These are phyloP conservation scores for Meredithiella fracta DNA, from an alignment of 2,329 filamentous ascomycete genomes.

Conservation along the genomic window DNA sequence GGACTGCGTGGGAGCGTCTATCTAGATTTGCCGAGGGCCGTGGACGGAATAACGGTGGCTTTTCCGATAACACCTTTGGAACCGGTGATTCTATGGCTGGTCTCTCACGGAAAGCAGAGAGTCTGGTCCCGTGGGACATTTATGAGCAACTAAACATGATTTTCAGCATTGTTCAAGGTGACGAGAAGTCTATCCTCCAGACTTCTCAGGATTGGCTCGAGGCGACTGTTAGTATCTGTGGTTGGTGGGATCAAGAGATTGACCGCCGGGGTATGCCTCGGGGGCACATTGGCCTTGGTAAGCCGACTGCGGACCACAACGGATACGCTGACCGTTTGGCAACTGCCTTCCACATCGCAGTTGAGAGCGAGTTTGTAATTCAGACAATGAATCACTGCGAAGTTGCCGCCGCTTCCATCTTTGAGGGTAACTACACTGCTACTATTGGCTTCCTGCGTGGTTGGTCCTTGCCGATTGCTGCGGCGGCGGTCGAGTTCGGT, in stretches of 20 bases:
- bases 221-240: slow-evolving; percentile 63
- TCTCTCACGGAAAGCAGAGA: slow-evolving; percentile 61
- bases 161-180: slow-evolving; percentile 67
- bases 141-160: slow-evolving; percentile 71
- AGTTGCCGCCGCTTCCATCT: slow-evolving; percentile 63
- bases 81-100: slow-evolving; percentile 35
- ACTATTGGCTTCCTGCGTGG: slow-evolving; percentile 56
- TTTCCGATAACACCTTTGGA: slow-evolving; percentile 6
- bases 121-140: slow-evolving; percentile 74
- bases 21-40: slow-evolving; percentile 63
- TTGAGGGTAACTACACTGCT: slow-evolving; percentile 67
- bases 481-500: slow-evolving; percentile 68
- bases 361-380: slow-evolving; percentile 56
- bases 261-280: slow-evolving; percentile 30
- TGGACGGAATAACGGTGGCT: slow-evolving; percentile 19
- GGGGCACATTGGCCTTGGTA: slow-evolving; percentile 6
- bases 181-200: slow-evolving; percentile 56
- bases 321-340: slow-evolving; percentile 61
- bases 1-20: slow-evolving; percentile 52
- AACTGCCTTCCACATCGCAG: slow-evolving; percentile 51
- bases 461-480: slow-evolving; percentile 68
- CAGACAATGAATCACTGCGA: slow-evolving; percentile 63
- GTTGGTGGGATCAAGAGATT: slow-evolving; percentile 94
- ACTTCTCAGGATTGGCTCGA: slow-evolving; percentile 84
- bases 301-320: slow-evolving; percentile 21